Evolutionary conservation across 2,329 filamentous ascomycete genomes (phyloP), one percentile per base, ranked within the genome.

Genomic region (Aspergillus sp.): DNA sequence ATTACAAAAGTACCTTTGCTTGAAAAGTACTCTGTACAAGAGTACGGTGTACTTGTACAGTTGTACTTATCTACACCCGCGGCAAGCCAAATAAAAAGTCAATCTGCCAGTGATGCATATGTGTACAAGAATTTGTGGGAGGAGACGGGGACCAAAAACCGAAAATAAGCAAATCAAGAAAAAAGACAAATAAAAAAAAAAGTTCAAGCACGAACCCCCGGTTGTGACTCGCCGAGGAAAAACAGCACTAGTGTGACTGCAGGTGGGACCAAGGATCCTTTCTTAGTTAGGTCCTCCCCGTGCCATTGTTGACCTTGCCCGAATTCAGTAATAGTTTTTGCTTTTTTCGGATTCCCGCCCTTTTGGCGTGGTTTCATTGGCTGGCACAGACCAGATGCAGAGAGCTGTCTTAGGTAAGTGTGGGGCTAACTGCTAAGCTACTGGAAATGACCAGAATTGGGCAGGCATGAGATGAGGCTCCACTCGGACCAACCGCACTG

Each of bases 151-250:
- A 25, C 7, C 22, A 44, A 41, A 41, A 47, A 37, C 25, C 10
- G 25, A 30, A 30, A 30, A 30, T 30, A 30, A 30, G 25, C 25
- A 30, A 30, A 30, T 30, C 12, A 25, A 23, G 39, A 13, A 33
- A 44, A 39, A 23, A 32, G 45, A 41, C 15, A 6, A 41, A 38
- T n/a, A 30, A 13, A 42, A 37, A 42, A 38, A 47, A 48, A 46
- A 55, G 47, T 48, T 44, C 50, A 49, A 57, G 57, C 57, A 60
- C 56, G 58, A 59, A 60, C 57, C 57, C 57, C 57, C 54, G 53
- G 56, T 47, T 56, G 56, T 58, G 57, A 60, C 56, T 60, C 56
- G 57, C 54, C 53, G 53, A 58, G 49, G 39, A 41, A 50, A 51
- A 30, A 30, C 25, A 30, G 20, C 25, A 12, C 25, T 30, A 30